These are phyloP conservation scores for Diplodia sapinea DNA, from an alignment of 2,329 filamentous ascomycete species.

Conservation along the genomic window DNA sequence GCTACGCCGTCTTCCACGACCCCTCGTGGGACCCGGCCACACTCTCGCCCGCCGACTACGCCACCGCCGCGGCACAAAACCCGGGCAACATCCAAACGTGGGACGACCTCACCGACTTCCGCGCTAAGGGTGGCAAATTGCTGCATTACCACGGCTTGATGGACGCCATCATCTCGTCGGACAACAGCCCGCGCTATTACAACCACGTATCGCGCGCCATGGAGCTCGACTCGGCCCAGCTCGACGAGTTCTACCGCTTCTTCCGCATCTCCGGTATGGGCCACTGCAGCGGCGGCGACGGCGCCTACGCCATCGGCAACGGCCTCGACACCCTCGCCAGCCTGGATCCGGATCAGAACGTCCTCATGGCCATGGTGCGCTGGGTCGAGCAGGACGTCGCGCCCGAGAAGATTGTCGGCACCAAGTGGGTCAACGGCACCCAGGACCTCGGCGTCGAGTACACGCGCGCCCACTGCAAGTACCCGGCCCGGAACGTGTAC, in stretches of 20 bases:
- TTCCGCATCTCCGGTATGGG: constrained; percentile 60
- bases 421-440: constrained; percentile 42
- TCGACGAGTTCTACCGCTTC: constrained; percentile 57
- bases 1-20: constrained; percentile 56
- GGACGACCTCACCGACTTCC: constrained; percentile 48
- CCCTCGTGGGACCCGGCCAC: constrained; percentile 50
- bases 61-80: constrained; percentile 47
- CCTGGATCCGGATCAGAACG: constrained; percentile 50
- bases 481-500: constrained; percentile 45
- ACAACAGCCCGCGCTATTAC: constrained; percentile 57
- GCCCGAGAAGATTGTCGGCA: constrained; percentile 49
- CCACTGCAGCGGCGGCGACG: constrained; percentile 58
- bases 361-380: constrained; percentile 55
- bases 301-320: constrained; percentile 50
- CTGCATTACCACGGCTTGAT: constrained; percentile 54
- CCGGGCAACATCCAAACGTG: constrained; percentile 49
- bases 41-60: constrained; percentile 51
- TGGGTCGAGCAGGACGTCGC: constrained; percentile 55
- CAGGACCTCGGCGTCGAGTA: constrained; percentile 34
- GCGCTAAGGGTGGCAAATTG: constrained; percentile 53
- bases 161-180: constrained; percentile 53
- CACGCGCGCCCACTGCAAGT: constrained; percentile 43
- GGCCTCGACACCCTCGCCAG: constrained; percentile 35
- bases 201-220: constrained; percentile 55
- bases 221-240: constrained; percentile 40